Evolutionary conservation across 1,284 basidiomycete genomes (phyloP), one percentile per base, ranked within the genome.

Genomic region (Ceratobasidium sp.): DNA sequence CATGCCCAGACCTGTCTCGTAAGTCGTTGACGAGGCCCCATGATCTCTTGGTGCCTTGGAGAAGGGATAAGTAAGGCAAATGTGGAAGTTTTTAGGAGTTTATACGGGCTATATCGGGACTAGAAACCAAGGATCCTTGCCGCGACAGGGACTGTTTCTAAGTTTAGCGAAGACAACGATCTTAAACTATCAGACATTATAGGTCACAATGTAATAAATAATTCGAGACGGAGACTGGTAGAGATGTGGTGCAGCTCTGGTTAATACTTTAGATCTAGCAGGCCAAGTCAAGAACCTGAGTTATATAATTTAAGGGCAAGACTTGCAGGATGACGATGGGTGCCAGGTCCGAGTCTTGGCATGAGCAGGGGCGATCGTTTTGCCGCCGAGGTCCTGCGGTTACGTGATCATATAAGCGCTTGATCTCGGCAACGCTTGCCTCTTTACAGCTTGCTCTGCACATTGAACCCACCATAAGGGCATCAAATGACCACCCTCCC

Each of bases 21-120:
- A 28, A 11, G 37, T 8, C 37, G 42, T 45, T 47, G 37, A n/a
- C 20, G 17, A 61, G 63, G 39, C 35, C 63, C n/a, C 63, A 64
- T 64, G 63, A 64, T 47, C 63, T 23, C 26, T 37, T 64, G 39
- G 63, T 64, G 63, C 63, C 63, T 64, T 45, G 63, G 20, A 28
- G 20, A 31, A 39, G 31, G 20, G 26, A 13, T 35, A 3, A 61
- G 39, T 37, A 35, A 23, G n/a, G 28, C 58, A 11, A 13, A n/a
- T 47, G 63, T 42, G 39, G 63, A 20, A 45, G 23, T 23, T 42
- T 64, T 47, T 47, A 35, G 17, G 8, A 39, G 5, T n/a, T 8
- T 7, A n/a, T 35, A 3, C 2, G 6, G 35, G 15, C n/a, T 39
- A 39, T 61, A 39, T 39, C 20, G 20, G 58, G 58, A 39, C 35